Base-by-base conservation (phyloP, 148 eudicot genomes). In the Camellia japonica region DNA sequence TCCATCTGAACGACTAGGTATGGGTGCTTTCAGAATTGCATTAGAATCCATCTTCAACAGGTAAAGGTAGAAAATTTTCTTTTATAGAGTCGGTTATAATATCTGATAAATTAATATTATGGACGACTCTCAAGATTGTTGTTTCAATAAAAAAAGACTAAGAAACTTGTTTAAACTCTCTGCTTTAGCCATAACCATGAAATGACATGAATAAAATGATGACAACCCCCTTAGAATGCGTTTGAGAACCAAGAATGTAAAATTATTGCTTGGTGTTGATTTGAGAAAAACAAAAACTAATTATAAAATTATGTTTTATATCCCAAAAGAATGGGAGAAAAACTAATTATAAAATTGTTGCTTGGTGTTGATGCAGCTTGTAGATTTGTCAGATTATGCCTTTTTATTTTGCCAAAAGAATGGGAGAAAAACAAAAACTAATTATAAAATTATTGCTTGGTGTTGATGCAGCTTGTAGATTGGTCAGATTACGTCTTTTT, bases 1-100 rank as follows among this genome's bases (percentile, higher is more conserved):
- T 85, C 94, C 97, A 68, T 78, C 88, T 41, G 94, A 93, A 82
- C 93, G 98, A 61, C 88, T 95, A 79, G 97, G 97, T 81, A 89
- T 95, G 98, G 97, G 94, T 67, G 98, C 97, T 81, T 93, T 93
- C 86, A 87, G 98, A 85, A 91, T 93, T 78, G 93, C 96, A 38
- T 65, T 95, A 60, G 96, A 93, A 78, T 89, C 96, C 73, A 87
- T 95, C 80, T 95, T 87, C 89, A 93, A 91, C 91, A 89, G 91
- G 98, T 94, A 85, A 79, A 59, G 80, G 47, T 61, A 70, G 47
- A 64, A 60, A 74, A 65, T 60, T 38, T 73, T 60, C 30, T 15
- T 3, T 18, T 8, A 16, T 65, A 18, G 19, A 47, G 51, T 16
- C 3, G 3, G 55, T 38, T 18, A 23, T 62, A 18, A 18, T 69